Conservation (phyloP, 2,329 filamentous ascomycete genomes). For the Alternaria sp. region DNA sequence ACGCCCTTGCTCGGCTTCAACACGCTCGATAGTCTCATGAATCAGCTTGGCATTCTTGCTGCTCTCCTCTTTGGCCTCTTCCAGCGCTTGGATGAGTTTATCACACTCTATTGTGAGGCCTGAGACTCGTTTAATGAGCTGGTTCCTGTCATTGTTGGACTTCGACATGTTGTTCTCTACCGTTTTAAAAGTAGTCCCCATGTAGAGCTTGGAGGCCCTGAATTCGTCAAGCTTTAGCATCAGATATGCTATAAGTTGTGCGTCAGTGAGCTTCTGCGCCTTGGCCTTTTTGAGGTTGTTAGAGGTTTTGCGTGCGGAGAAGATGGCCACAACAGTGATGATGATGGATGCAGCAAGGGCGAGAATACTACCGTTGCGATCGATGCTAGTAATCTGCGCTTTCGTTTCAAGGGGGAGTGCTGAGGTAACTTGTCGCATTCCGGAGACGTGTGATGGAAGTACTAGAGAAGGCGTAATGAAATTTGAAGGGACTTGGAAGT, state of each 20-base stretch:
- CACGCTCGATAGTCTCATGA: neutral
- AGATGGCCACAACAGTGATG: neutral
- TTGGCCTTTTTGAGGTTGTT: neutral
- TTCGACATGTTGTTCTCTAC: neutral
- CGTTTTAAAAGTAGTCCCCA: neutral
- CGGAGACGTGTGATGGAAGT: neutral
- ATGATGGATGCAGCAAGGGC: neutral
- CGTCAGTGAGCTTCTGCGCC: neutral
- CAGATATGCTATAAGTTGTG: neutral
- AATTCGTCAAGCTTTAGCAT: neutral
- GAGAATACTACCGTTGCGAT: no score
- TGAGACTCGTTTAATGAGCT: neutral
- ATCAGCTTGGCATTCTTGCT: neutral
- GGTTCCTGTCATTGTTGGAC: neutral
- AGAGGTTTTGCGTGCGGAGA: neutral
- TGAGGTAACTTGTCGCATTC: neutral
- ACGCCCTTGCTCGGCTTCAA: neutral
- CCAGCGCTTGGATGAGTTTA: neutral
- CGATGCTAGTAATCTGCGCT: neutral
- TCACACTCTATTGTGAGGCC: neutral
- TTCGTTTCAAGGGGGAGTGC: neutral
- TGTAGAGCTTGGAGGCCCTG: neutral
- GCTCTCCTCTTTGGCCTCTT: neutral
- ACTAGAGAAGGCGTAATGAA: neutral
- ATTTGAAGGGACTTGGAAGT: neutral